These are phyloP conservation scores for Karstenula rhodostoma DNA, from an alignment of 2,329 filamentous ascomycete species.

Conservation along the genomic window DNA sequence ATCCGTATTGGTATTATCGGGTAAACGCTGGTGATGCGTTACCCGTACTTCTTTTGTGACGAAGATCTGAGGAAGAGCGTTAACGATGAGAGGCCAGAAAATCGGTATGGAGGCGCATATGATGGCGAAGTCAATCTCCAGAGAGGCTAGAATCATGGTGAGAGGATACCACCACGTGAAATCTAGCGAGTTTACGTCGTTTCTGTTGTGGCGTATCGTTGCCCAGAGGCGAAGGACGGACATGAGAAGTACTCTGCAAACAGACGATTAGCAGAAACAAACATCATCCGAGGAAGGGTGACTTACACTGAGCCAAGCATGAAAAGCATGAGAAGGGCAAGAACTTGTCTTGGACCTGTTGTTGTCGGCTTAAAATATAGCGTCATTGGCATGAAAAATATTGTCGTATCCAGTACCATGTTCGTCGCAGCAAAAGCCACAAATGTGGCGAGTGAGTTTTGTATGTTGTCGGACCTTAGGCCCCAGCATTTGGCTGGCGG, in stretches of 20 bases:
- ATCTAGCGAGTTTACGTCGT: constrained; percentile 29
- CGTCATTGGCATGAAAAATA: constrained; percentile 39
- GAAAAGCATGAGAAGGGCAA: constrained; percentile 40
- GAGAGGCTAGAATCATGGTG: constrained; percentile 39
- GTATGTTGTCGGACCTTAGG: constrained; percentile 26
- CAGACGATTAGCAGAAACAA: constrained; percentile 12
- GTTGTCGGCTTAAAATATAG: constrained; percentile 33
- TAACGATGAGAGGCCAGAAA: constrained; percentile 45
- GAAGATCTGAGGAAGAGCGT: constrained; percentile 42
- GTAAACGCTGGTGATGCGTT: constrained; percentile 29
- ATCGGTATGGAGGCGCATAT: constrained; percentile 49
- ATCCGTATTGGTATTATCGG: constrained; percentile 19
- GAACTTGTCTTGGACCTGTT: constrained; percentile 31
- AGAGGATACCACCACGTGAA: constrained; percentile 44
- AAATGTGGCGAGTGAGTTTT: constrained; percentile 27
- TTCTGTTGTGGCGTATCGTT: constrained; percentile 28
- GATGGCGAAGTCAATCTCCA: constrained; percentile 48
- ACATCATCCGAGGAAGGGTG: not conserved
- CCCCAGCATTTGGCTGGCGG: constrained; percentile 36
- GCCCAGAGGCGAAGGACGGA: constrained; percentile 40
- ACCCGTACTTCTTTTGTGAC: constrained; percentile 46
- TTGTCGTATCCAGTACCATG: constrained; percentile 40
- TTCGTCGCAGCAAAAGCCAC: constrained; percentile 38
- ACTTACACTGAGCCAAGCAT: constrained; percentile 36
- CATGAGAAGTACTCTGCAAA: constrained; percentile 37